Evolutionary conservation across 208 protist genomes (phyloP), one percentile per base, ranked within the genome.

Genomic region (Leishmania aethiopica): DNA sequence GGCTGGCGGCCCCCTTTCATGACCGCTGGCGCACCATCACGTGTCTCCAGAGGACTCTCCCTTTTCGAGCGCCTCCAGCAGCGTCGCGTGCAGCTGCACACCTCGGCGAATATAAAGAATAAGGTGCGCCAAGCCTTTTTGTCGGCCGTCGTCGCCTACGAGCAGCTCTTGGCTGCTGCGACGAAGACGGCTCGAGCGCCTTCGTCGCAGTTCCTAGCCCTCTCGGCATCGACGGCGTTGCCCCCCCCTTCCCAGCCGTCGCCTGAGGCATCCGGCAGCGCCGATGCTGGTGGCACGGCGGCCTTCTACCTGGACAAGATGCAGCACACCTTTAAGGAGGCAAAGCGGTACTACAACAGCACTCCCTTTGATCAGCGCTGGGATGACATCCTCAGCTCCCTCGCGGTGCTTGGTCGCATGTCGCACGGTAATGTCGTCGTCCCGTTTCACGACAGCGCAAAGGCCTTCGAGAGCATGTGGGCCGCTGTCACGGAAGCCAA

Each of bases 401-500:
- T 97, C n/a, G 83, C 78, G 10, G 82, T 94, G 10, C 88, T 97
- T 17, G 95, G 95, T 32, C 78, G 88, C 40, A 86, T 88, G 0
- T 96, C 93, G 35, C 84, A 77, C 8, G 91, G 91, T 53, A 97
- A 95, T 81, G 83, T 35, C 0, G 93, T 97, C 3, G 75, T 85
- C 17, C 89, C 90, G 1, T 97, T 93, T 79, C 82, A 86, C 53
- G 89, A 98, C 82, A 95, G 94, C 78, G 95, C 71, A 0, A 87
- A 90, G 37, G 93, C 93, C n/a, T 98, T 97, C 76, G 73, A 87
- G 71, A 45, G 77, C 10, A 97, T 98, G 91, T 98, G 96, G 96
- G 66, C 80, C n/a, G 94, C 88, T n/a, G 84, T 98, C 13, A 94
- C 97, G 78, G 42, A n/a, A 17, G 93, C 94, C 6, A 88, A 86